Base-by-base conservation (phyloP, 2,329 filamentous ascomycete genomes). In the Tolypocladium capitatum region DNA sequence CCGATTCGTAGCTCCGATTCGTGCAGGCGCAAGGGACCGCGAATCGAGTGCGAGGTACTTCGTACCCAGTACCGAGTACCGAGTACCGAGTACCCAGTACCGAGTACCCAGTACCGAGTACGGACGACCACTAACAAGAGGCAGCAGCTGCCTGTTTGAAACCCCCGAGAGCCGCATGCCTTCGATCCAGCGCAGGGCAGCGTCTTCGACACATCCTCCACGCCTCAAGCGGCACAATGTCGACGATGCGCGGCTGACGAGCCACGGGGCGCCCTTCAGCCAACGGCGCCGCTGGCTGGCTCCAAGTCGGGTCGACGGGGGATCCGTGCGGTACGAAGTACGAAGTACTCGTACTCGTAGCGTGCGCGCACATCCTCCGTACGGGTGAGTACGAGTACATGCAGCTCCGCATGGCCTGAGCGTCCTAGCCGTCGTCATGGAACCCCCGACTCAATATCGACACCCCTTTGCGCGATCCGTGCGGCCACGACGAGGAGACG, bases 311-410 rank as follows among this genome's bases (percentile, higher is more conserved):
- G 24, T 41, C 38, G 36, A 14, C 35, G 33, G 45, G 35, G 45
- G 33, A 38, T 46, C 44, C 44, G 44, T 46, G 44, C 44, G 44
- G 24, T 10, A 38, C n/a, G n/a, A n/a, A n/a, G n/a, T n/a, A n/a
- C n/a, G n/a, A n/a, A n/a, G n/a, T n/a, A n/a, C n/a, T n/a, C n/a
- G n/a, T n/a, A n/a, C n/a, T n/a, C n/a, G n/a, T n/a, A n/a, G n/a
- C n/a, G n/a, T n/a, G 44, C 33, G 44, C n/a, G 43, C 13, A 20
- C 38, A 27, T 21, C 21, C n/a, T n/a, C n/a, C n/a, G n/a, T n/a
- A n/a, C n/a, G n/a, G n/a, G n/a, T n/a, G n/a, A n/a, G n/a, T n/a
- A n/a, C n/a, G n/a, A n/a, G n/a, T n/a, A 40, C 36, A 40, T 40
- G 21, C 21, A 28, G 38, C 38, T 30, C 38, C 38, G 16, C 24